These are phyloP conservation scores for Beauveria medogensis DNA, from an alignment of 2,329 filamentous ascomycete species.

Conservation along the genomic window DNA sequence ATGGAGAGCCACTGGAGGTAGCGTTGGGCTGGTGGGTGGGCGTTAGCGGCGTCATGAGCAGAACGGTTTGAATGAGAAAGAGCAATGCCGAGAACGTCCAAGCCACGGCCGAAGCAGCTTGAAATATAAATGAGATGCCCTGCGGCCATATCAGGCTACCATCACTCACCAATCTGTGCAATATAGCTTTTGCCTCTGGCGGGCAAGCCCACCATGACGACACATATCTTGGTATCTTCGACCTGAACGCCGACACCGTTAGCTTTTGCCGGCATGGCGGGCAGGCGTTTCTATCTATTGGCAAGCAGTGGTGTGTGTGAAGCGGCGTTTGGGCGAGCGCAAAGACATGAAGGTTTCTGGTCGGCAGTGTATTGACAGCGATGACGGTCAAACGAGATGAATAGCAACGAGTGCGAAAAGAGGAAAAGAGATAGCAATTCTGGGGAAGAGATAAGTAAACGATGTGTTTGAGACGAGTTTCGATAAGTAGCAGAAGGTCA, in stretches of 20 bases:
- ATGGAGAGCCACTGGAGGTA: slow-evolving; percentile 97
- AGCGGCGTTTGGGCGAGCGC: background rate
- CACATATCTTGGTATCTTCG: slow-evolving; percentile 93
- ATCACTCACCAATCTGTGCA: slow-evolving; percentile 76
- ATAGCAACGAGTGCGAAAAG: background rate
- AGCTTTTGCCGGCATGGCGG: slow-evolving; percentile 39
- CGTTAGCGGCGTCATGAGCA: background rate
- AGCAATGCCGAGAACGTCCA: background rate
- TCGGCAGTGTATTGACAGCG: background rate
- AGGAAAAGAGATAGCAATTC: background rate
- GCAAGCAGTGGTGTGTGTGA: slow-evolving; percentile 2
- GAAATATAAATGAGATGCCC: background rate
- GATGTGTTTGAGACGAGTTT: background rate
- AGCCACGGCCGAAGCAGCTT: no score
- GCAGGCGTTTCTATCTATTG: background rate
- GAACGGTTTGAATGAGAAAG: background rate
- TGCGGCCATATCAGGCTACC: slow-evolving; percentile 11
- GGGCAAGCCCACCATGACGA: slow-evolving; percentile 96
- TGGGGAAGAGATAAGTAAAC: background rate
- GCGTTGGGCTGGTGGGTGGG: slow-evolving; percentile 57
- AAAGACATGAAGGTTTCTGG: background rate
- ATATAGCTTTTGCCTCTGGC: slow-evolving; percentile 96
- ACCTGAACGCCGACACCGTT: slow-evolving; percentile 73
- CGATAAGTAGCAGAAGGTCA: background rate
- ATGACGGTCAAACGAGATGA: background rate